Base-by-base conservation (phyloP, 164 flowering plant species). In the Pachysandra terminalis region DNA sequence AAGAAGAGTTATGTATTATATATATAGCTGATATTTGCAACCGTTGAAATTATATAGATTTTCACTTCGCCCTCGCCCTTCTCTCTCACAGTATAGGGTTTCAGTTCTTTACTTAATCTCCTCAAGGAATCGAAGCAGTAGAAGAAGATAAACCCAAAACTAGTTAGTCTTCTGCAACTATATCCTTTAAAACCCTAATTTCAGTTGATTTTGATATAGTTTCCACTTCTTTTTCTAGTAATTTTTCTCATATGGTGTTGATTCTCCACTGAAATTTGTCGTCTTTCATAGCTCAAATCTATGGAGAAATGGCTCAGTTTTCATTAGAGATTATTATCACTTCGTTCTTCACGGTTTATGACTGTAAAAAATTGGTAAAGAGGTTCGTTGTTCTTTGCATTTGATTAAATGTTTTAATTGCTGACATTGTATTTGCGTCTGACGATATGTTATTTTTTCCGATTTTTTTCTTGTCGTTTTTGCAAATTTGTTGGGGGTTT, bases 31-130 rank as follows among this genome's bases (percentile, higher is more conserved):
- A 3, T 32, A 32, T 32, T 32, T 32, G 37, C 37, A 45, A 13
- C 51, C 51, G 17, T 45, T 45, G 17, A 45, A 45, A 1, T 13
- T 13, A 15, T 53, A 5, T 52, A 14, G 5, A 1, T 5, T 24
- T 22, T 52, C 27, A 23, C 19, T 25, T 48, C 57, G 25, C 35
- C 51, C 24, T 52, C 63, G 9, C 28, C 51, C 28, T 27, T 54
- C 16, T 19, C 26, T 69, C 52, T 53, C n/a, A n/a, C n/a, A n/a
- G n/a, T 66, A 59, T 71, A 71, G 74, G 74, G 74, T 71, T 71
- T 54, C 41, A 45, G 61, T 6, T 22, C 26, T 35, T 35, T 51
- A 23, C 57, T 48, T 51, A 48, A 16, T 48, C 40, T n/a, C 15
- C 21, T 26, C n/a, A 48, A 52, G 51, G 28, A 54, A 27, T 41